Evolutionary conservation across 2,329 filamentous ascomycete genomes (phyloP), one percentile per base, ranked within the genome.

Genomic region (Elsinoe fawcettii): DNA sequence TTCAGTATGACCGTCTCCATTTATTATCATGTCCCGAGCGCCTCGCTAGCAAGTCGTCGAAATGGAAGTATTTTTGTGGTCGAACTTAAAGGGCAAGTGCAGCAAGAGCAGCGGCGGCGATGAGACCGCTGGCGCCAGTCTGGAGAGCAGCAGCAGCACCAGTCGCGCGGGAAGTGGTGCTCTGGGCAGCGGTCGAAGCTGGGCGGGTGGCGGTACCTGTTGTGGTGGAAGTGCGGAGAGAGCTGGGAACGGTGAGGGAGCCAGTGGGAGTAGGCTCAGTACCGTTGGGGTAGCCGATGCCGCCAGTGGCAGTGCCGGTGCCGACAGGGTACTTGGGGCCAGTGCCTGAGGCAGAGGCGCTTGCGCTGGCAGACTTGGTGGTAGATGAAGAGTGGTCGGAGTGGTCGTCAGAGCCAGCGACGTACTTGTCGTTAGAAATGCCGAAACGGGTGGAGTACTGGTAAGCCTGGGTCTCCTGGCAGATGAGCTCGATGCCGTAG

Each of bases 401-500:
- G 37, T 63, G 32, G 51, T 59, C 51, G 44, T 60, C 47, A 51
- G 66, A 67, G 25, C 65, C 60, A 53, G 37, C 57, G 44, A 59
- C 58, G 65, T 67, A 71, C 56, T 68, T 59, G 46, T 67, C 57
- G 66, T 77, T 78, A 60, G 71, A 74, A 72, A 85, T 75, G 64
- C 82, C 82, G 73, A 84, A 84, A 69, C 84, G 81, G 59, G 79
- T 80, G 43, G 77, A 79, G 71, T 77, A 82, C 68, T 85, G 82
- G 76, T 81, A 85, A 66, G 78, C 70, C 67, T 81, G 80, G 61
- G 74, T 80, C 51, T 74, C 73, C 65, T 83, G 79, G 62, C 79
- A 80, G 63, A 85, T 80, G 64, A 86, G 70, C 67, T 83, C 75
- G 66, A 85, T 73, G 60, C 82, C 82, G 71, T 84, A 85, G 60